Percentiles rank a stretch among this genome's conserved stretches.
Evolutionary conservation across 139 green algal genomes (phyloP).

Genomic region (Mesotaenium endlicherianum): DNA sequence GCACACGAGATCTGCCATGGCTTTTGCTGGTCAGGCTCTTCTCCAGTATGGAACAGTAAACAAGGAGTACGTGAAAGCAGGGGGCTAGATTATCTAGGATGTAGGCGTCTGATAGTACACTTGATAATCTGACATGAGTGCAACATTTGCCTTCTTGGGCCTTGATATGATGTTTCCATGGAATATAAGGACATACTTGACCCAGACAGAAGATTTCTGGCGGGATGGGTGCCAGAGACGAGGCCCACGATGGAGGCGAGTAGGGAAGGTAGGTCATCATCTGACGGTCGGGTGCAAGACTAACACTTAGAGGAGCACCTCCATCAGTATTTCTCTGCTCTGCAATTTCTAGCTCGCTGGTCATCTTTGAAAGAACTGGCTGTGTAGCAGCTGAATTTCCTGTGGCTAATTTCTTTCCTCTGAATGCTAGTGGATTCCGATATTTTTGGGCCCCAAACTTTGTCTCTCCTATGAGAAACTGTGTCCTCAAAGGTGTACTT

Average conservation of each 20-base stretch:
- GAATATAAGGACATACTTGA: constrained; percentile 1
- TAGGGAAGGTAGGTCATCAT: constrained; percentile 4
- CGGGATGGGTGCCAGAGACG: not conserved
- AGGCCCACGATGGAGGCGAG: constrained; percentile 3
- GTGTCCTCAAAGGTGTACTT: too few species aligned
- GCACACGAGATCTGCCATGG: not conserved
- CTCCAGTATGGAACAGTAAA: not conserved
- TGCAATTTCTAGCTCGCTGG: too few species aligned
- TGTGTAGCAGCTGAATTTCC: too few species aligned
- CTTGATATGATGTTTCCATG: not conserved
- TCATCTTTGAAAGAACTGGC: too few species aligned
- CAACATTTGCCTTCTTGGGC: too few species aligned
- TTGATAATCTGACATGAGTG: not conserved
- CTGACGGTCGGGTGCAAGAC: too few species aligned
- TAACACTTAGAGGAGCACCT: too few species aligned
- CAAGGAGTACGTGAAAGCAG: not conserved
- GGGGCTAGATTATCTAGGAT: not conserved
- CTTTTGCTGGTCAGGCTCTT: not conserved
- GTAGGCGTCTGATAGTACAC: not conserved
- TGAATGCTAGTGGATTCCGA: too few species aligned
- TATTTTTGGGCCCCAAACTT: too few species aligned
- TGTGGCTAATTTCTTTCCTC: too few species aligned
- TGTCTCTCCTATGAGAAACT: too few species aligned
- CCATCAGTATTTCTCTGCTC: too few species aligned
- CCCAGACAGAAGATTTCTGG: not conserved